Evolutionary conservation across 176 grass and related monocot genomes (phyloP).

Genomic region (Alopecurus myosuroides): DNA sequence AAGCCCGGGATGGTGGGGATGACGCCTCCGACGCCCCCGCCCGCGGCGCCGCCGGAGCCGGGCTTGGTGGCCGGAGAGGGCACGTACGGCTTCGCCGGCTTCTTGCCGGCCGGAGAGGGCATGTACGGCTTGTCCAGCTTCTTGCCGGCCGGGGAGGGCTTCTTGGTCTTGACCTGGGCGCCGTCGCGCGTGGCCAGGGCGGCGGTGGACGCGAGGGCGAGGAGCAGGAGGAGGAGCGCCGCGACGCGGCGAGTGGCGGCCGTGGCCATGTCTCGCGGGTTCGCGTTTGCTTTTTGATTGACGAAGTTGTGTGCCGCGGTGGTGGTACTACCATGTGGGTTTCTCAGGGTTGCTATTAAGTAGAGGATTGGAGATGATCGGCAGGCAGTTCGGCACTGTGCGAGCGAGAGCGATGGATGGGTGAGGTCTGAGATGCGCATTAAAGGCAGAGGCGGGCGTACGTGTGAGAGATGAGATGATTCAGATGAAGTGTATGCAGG

Average conservation of each 20-base stretch:
- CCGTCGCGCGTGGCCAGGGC: slow-evolving; percentile 9
- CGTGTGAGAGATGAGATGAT: background rate
- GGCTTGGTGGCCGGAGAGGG: background rate
- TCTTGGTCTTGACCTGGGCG: background rate
- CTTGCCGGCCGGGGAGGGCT: background rate
- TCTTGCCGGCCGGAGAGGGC: background rate
- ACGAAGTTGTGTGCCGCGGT: background rate
- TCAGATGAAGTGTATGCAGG: background rate
- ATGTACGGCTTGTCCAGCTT: background rate
- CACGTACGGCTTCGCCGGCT: background rate
- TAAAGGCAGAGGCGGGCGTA: background rate
- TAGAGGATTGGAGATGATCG: background rate
- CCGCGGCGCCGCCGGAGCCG: background rate
- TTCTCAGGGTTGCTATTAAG: background rate
- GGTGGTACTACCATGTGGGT: background rate
- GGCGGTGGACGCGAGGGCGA: background rate
- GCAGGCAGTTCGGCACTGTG: background rate
- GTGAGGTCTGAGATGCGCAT: background rate
- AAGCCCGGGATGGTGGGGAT: slow-evolving; percentile 56
- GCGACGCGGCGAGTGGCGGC: background rate
- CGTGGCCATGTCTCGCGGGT: background rate
- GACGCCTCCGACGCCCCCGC: background rate
- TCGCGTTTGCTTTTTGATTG: background rate
- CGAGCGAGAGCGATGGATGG: background rate
- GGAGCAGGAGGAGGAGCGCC: slow-evolving; percentile 27